These are phyloP conservation scores for Aspergillus viridinutans DNA, from an alignment of 2,329 filamentous ascomycete species.

Conservation along the genomic window DNA sequence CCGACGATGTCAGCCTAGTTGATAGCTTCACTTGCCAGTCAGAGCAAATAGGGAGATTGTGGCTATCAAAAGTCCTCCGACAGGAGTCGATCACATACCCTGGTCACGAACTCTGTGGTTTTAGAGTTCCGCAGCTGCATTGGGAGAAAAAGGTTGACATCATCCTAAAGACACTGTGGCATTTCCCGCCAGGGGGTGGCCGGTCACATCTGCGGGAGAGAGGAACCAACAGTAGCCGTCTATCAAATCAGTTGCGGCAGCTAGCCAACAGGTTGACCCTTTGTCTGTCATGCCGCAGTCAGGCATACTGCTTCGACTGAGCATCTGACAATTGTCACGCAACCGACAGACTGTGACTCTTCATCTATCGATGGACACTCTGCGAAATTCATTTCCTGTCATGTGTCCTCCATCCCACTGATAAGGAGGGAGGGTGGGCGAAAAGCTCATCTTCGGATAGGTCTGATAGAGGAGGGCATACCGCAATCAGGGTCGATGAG, in stretches of 20 bases:
- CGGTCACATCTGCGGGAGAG: slow-evolving; percentile 17
- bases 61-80: slow-evolving; percentile 12
- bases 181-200: slow-evolving; percentile 5
- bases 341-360: slow-evolving; percentile 3
- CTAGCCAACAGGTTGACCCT: slow-evolving; percentile 17
- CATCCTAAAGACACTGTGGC: slow-evolving; percentile 17
- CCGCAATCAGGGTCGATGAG: slow-evolving; percentile 9
- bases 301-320: slow-evolving; percentile 8
- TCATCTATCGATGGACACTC: slow-evolving; percentile 8
- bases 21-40: slow-evolving; percentile 6
- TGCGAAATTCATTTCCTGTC: slow-evolving; percentile 7
- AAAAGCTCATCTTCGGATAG: slow-evolving; percentile 4
- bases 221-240: slow-evolving; percentile 8
- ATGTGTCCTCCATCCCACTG: slow-evolving; percentile 5
- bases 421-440: not conserved
- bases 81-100: slow-evolving; percentile 10
- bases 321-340: slow-evolving; percentile 22
- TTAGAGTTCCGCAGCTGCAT: slow-evolving; percentile 20
- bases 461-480: slow-evolving; percentile 8
- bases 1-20: slow-evolving; percentile 12
- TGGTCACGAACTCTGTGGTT: slow-evolving; percentile 10
- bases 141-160: slow-evolving; percentile 20
- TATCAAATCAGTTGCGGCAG: slow-evolving; percentile 20
- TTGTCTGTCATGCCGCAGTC: slow-evolving; percentile 19
- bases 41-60: slow-evolving; percentile 6